Evolutionary conservation across 352 stramenopile genomes (phyloP).

Genomic region (Phytophthora tubulina): DNA sequence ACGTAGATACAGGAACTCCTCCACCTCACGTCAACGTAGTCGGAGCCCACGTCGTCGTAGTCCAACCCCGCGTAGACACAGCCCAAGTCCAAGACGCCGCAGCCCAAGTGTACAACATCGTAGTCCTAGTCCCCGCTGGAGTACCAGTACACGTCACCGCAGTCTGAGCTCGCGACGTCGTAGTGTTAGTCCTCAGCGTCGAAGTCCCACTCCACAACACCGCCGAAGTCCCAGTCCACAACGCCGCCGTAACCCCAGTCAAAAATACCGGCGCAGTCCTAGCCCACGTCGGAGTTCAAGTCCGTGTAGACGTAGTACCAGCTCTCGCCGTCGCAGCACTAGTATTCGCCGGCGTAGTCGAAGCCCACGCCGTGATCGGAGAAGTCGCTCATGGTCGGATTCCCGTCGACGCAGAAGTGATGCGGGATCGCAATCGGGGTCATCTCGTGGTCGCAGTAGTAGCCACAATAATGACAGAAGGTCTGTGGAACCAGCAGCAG

Average conservation of each 20-base stretch:
- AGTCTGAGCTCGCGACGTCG: not conserved
- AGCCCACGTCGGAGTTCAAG: constrained; percentile 19
- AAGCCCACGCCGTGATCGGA: constrained; percentile 19
- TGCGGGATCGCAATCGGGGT: constrained; percentile 27
- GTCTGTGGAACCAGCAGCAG: not conserved
- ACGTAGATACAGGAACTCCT: constrained; percentile 15
- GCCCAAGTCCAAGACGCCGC: constrained; percentile 9
- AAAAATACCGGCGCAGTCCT: constrained; percentile 1
- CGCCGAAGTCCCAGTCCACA: constrained; percentile 19
- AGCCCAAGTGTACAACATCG: constrained; percentile 11
- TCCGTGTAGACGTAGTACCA: constrained; percentile 15
- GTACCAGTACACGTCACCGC: not conserved
- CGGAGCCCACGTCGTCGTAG: constrained; percentile 18
- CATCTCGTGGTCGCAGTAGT: constrained; percentile 32
- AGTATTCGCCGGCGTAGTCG: constrained; percentile 24
- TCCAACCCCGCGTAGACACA: constrained; percentile 1
- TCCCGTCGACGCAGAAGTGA: constrained; percentile 26
- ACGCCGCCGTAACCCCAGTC: constrained; percentile 13
- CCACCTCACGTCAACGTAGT: constrained; percentile 5
- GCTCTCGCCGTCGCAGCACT: constrained; percentile 21
- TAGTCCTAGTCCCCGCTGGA: constrained; percentile 15
- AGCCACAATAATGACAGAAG: constrained; percentile 19
- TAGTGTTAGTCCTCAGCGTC: constrained; percentile 4
- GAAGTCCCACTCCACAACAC: constrained; percentile 7
- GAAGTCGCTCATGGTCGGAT: constrained; percentile 34